Base-by-base conservation (phyloP, 345 rosid genomes). In the Melaleuca quinquenervia region DNA sequence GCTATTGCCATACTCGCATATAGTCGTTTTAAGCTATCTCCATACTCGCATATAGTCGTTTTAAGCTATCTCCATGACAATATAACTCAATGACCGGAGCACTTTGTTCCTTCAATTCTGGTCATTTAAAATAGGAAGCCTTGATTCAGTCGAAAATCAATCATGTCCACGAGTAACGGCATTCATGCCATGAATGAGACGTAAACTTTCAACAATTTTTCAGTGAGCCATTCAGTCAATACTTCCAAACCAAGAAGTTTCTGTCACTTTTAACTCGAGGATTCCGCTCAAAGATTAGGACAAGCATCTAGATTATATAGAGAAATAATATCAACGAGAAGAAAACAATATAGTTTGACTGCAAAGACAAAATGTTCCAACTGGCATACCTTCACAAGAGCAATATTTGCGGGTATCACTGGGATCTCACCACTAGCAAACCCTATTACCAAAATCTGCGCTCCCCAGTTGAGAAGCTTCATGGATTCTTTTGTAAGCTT, bases 381-480 rank as follows among this genome's bases (percentile, higher is more conserved):
- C 70, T 29, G 41, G 62, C 13, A 82, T 91, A 97, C 98, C 98
- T 94, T 97, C 58, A 96, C 96, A 49, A 97, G 99, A 55, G 99
- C 94, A 85, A 97, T 91, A 86, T 96, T 97, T 82, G 95, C 95
- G 12, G 98, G 98, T 88, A 96, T 94, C 53, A 94, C 84, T 3
- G 98, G 99, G 86, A 96, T 21, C 56, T 96, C 98, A 8, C 99
- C 98, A 86, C 99, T 95, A 12, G 98, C 99, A 87, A 97, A 97
- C 45, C 98, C 99, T 26, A 96, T 96, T 53, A 95, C 93, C 55
- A 96, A 91, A 88, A 97, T 96, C 56, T 96, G 96, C 84, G 98
- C 98, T 87, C 99, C 95, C 98, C 98, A 96, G 36, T 92, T 96
- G 88, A 97, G 89, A 86, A 96, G 95, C 94, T 93, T 95, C 96